Conservation (phyloP, 306 rosid genomes). For the Vicia faba region DNA sequence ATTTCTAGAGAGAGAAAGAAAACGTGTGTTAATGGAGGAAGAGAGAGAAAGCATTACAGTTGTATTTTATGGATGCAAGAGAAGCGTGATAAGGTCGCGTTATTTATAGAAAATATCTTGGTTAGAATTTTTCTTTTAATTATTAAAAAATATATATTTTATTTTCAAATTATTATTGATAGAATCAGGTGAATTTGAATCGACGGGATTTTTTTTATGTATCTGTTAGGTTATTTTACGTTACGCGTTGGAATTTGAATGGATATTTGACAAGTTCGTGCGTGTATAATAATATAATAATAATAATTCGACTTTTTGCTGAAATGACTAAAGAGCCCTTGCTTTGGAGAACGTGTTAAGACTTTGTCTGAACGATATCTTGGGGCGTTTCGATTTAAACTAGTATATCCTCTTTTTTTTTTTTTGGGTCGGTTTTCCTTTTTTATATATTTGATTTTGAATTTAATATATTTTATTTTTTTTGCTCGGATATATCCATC, state of each 20-base stretch:
- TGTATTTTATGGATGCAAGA: not conserved
- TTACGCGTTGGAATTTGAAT: not conserved
- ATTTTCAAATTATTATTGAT: not conserved
- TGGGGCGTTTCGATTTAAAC: not conserved
- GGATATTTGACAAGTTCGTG: constrained; percentile 14
- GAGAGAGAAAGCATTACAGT: not conserved
- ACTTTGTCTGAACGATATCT: not conserved
- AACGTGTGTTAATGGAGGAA: not conserved
- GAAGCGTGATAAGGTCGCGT: not conserved
- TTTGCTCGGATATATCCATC: too few species aligned
- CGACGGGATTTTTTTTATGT: not conserved
- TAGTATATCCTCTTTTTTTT: not conserved
- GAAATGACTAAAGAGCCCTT: not conserved
- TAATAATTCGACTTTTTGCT: not conserved
- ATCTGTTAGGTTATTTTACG: not conserved
- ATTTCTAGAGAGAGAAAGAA: constrained; percentile 34
- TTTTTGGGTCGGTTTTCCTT: too few species aligned
- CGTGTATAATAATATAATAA: not conserved
- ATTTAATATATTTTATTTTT: too few species aligned
- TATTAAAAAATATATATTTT: not conserved
- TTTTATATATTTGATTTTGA: too few species aligned
- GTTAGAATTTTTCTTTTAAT: too few species aligned
- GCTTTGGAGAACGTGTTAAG: not conserved
- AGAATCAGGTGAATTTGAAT: not conserved
- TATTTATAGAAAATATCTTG: constrained; percentile 23